A percentile compares a stretch with the other conserved stretches of the same genome.
phyloP scores from a whole-genome alignment of 148 eudicot genomes.

The Talinum fruticosum region DNA sequence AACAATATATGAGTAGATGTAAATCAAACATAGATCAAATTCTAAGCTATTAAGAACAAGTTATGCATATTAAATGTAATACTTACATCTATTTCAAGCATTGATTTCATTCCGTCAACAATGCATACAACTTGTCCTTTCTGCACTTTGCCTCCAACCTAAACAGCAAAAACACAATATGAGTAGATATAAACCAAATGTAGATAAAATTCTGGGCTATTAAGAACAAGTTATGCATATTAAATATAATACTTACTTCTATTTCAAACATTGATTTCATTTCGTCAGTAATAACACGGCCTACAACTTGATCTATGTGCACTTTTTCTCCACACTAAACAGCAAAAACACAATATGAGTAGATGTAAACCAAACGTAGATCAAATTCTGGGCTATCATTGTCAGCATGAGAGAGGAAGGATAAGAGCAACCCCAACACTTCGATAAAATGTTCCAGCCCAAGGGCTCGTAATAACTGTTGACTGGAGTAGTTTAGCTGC shows the following conservation, averaged over 20 bases:
- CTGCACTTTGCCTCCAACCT: no score
- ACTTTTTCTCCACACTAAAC: constrained; percentile 74
- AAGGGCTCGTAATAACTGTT: constrained; percentile 63
- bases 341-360: neutral
- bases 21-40: no score
- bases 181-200: no score
- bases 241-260: constrained; percentile 46
- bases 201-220: no score
- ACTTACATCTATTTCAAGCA: no score
- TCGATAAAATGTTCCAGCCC: constrained; percentile 80
- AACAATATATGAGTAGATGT: no score
- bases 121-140: no score
- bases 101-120: no score
- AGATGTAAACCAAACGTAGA: constrained; percentile 2
- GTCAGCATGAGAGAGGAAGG: neutral
- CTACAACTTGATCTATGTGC: constrained; percentile 65
- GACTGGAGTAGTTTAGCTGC: constrained; percentile 45
- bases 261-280: constrained; percentile 87
- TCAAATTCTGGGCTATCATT: neutral
- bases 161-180: no score
- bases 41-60: no score
- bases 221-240: neutral
- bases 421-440: constrained; percentile 52
- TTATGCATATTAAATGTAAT: no score
- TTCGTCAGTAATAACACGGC: constrained; percentile 82